Base-by-base conservation (phyloP, 345 rosid species). In the Nasturtium officinale region DNA sequence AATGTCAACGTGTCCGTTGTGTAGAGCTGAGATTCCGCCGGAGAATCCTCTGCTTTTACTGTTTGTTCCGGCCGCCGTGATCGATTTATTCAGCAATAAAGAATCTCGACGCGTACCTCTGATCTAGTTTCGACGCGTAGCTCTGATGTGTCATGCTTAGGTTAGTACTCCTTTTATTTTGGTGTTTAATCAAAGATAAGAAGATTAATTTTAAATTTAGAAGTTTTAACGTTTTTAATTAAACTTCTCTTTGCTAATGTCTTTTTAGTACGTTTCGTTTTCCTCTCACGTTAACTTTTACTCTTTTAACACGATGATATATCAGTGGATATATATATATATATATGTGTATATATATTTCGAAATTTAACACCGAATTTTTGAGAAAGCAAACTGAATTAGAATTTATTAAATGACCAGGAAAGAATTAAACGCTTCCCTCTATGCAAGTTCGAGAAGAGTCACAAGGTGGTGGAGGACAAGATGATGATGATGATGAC, bases 1-100 rank as follows among this genome's bases (percentile, higher is more conserved):
- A 32, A 77, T 43, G 5, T 32, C 73, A 9, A 75, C 81, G 11
- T 85, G 89, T 48, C 87, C 88, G 5, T 71, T 85, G 42, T 85
- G 85, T 64, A 61, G 86, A 69, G 79, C 70, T 40, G 18, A 69
- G 51, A 29, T 76, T 2, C 75, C 52, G 9, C 73, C 68, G 47
- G 68, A 1, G 47, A 67, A 60, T 50, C 62, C 61, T 67, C 47
- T 74, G 40, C 60, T 75, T 26, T 67, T n/a, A 5, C 33, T 67
- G 37, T 26, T 75, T 51, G 35, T 74, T 65, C 48, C 77, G 26
- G 57, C 57, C 43, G 60, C 40, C 26, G 30, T 71, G 5, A 71
- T 71, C 7, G 15, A 11, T 48, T 50, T 60, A 0, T 60, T 61
- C 59, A 48, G 10, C 50, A 65, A 56, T 6, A 53, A 61, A 56